phyloP scores from a whole-genome alignment of 306 rosid species.

The Casuarina cunninghamiana region DNA sequence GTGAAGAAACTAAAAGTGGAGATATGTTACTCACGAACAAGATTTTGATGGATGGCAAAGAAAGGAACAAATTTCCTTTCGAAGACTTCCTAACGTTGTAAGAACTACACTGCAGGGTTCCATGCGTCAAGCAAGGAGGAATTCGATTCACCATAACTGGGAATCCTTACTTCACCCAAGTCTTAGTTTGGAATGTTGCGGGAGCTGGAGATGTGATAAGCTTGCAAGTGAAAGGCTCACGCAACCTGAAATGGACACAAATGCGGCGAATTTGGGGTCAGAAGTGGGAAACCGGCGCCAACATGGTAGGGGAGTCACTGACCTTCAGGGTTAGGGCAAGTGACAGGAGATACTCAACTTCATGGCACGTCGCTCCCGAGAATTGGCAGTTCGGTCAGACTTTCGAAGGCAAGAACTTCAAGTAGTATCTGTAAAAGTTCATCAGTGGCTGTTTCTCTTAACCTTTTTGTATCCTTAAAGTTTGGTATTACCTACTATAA shows the following conservation, averaged over 20 bases:
- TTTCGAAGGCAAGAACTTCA: constrained; percentile 63
- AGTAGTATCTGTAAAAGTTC: not conserved
- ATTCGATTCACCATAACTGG: constrained; percentile 67
- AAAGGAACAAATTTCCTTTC: no score
- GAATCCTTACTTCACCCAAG: constrained; percentile 64
- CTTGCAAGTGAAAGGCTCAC: constrained; percentile 59
- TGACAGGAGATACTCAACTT: constrained; percentile 52
- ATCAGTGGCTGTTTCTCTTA: no score
- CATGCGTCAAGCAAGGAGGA: constrained; percentile 68
- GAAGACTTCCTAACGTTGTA: not conserved
- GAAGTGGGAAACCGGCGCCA: constrained; percentile 63
- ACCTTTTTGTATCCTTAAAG: not conserved
- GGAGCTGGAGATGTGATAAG: constrained; percentile 67
- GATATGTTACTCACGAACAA: not conserved
- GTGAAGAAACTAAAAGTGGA: not conserved
- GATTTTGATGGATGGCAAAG: not conserved
- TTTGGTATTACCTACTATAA: not conserved
- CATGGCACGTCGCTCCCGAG: constrained; percentile 45
- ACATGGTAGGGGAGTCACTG: constrained; percentile 60
- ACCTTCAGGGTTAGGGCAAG: constrained; percentile 60
- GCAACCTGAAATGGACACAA: constrained; percentile 57
- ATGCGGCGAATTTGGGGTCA: constrained; percentile 74
- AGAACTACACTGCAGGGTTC: constrained; percentile 35
- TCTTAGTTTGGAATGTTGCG: constrained; percentile 67
- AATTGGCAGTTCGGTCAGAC: constrained; percentile 82